Evolutionary conservation across 768 basidiomycete genomes (phyloP), one percentile per base, ranked within the genome.

Genomic region (Tulasnella sp.): DNA sequence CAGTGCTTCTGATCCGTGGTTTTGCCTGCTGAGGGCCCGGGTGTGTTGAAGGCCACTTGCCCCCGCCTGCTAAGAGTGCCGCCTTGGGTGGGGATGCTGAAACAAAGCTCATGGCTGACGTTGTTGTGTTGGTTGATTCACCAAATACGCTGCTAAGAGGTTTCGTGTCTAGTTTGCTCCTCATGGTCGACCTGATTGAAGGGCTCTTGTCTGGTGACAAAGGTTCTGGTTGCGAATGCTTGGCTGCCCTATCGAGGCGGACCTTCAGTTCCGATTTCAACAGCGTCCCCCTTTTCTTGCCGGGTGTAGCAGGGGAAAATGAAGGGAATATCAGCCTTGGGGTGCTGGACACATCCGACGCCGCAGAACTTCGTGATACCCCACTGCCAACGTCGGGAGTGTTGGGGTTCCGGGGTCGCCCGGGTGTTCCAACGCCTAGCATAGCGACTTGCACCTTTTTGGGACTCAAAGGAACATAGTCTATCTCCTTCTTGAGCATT

Each of bases 401-500:
- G 62, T 37, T 62, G 32, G 1, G 59, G 56, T 57, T 52, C 36
- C 58, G 39, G n/a, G 62, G 58, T 14, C 63, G 27, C 41, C 63
- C 57, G 39, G 62, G 59, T 6, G 68, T 68, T 2, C 66, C 66
- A 25, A 69, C 62, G 1, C 68, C 71, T 12, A 73, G 62, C 9
- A 66, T 63, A 12, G 67, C 60, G 3, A 69, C 62, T 48, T 68
- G 68, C 45, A 62, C 67, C 73, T 78, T 86, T 68, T 79, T 74
- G 0, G 86, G 87, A 58, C 84, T 89, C 51, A 75, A 70, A 1
- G 86, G 86, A 19, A 79, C 75, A 56, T 78, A 88, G 51, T 88
- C 86, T 4, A 86, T 74, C 11, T 89, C 86, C 53, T 73, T 80
- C 48, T 72, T 74, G 23, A 89, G 72, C 80, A 86, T 77, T 68